A percentile compares a stretch with the other conserved stretches of the same genome.
phyloP scores from a whole-genome alignment of 2,329 filamentous ascomycete species.

The Clonostachys sp. region DNA sequence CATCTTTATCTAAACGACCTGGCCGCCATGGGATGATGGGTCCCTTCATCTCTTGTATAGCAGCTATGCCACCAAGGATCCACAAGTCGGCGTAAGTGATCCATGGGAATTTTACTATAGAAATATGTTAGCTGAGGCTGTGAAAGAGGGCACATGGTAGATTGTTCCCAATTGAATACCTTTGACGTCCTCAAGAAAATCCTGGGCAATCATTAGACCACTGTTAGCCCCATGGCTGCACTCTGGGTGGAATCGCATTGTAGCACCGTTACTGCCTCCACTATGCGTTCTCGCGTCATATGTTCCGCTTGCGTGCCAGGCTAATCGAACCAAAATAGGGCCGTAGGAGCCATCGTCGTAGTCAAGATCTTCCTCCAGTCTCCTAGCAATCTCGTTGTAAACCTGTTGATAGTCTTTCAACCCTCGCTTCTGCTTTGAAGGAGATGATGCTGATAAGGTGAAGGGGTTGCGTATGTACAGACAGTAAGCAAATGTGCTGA shows the following conservation, averaged over 20 bases:
- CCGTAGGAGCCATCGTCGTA: slow-evolving; percentile 97
- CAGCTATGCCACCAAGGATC: slow-evolving; percentile 81
- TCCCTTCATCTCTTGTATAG: slow-evolving; percentile 93
- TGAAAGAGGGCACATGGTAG: background rate
- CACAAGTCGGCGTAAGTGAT: slow-evolving; percentile 95
- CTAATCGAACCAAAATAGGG: slow-evolving; percentile 83
- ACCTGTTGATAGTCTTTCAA: slow-evolving; percentile 88
- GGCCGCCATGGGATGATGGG: slow-evolving; percentile 84
- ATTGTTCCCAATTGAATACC: slow-evolving; percentile 37
- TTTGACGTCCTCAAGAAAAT: slow-evolving; percentile 93
- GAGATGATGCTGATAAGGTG: no score
- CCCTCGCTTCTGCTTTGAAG: no score
- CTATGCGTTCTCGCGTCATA: slow-evolving; percentile 85
- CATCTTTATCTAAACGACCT: slow-evolving; percentile 75
- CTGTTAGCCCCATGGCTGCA: slow-evolving; percentile 89
- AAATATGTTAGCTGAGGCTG: slow-evolving; percentile 1
- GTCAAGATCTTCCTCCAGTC: slow-evolving; percentile 82
- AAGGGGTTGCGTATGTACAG: no score
- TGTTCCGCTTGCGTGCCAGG: slow-evolving; percentile 92
- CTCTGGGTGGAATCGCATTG: slow-evolving; percentile 93
- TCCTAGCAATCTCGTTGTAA: slow-evolving; percentile 79
- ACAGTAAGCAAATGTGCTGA: no score
- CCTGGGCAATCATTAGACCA: slow-evolving; percentile 77
- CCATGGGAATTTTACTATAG: slow-evolving; percentile 73
- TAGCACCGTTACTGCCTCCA: slow-evolving; percentile 92